These are phyloP conservation scores for Aspergillus diversus DNA, from an alignment of 495 filamentous ascomycete species.

Conservation along the genomic window DNA sequence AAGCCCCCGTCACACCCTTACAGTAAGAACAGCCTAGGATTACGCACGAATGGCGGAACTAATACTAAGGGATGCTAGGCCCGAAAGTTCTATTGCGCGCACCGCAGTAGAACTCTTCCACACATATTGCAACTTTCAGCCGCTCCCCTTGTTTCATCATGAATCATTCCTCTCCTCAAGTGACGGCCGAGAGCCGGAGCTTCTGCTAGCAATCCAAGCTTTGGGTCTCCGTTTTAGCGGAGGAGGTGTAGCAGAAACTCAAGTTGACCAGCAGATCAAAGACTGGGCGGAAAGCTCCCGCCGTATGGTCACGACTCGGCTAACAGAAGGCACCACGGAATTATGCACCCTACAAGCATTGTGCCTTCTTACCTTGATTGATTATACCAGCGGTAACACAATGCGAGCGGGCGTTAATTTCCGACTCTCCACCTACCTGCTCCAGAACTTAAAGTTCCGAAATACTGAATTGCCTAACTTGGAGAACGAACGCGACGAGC, in stretches of 20 bases:
- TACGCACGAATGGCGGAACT: not conserved
- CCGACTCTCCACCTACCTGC: constrained; percentile 3
- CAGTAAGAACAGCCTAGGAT: not conserved
- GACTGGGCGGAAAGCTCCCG: constrained; percentile 12
- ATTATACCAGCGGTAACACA: constrained; percentile 5
- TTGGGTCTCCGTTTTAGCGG: constrained; percentile 15
- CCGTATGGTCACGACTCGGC: constrained; percentile 8
- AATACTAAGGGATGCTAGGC: not conserved
- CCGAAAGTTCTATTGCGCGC: not conserved
- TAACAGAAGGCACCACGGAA: constrained; percentile 11
- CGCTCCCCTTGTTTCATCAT: constrained; percentile 12
- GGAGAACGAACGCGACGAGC: constrained; percentile 13
- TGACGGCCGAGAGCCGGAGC: constrained; percentile 11
- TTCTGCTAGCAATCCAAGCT: constrained; percentile 17
- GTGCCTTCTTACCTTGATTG: constrained; percentile 13
- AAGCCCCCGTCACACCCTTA: not conserved
- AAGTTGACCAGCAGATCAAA: constrained; percentile 4
- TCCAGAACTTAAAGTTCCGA: constrained; percentile 7
- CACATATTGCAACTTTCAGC: constrained; percentile 15
- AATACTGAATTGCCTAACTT: constrained; percentile 4
- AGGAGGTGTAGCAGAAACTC: constrained; percentile 1
- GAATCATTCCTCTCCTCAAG: not conserved
- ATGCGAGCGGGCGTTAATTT: constrained; percentile 6
- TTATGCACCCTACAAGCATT: constrained; percentile 11
- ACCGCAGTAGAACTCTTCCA: constrained; percentile 10